Base-by-base conservation (phyloP, 208 protist genomes). In the Eutreptiella sp. region DNA sequence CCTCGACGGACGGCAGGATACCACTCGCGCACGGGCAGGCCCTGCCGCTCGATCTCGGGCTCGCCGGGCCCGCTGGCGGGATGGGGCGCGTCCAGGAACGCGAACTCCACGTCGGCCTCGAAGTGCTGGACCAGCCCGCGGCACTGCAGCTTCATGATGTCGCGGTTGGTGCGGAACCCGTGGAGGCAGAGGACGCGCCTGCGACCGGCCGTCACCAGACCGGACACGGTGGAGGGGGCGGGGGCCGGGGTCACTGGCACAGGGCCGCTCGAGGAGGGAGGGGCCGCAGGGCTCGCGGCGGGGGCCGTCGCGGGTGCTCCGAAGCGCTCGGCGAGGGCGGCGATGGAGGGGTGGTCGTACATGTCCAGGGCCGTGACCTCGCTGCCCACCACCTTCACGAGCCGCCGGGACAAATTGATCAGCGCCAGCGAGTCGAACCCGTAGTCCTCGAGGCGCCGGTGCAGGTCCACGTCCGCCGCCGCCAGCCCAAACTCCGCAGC, bases 351-450 rank as follows among this genome's bases (percentile, higher is more conserved):
- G 24, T 36, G 63, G 36, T 71, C 63, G 34, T 35, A 38, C 29
- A 72, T 36, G 35, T 35, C 38, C 4, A 72, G 47, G n/a, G 62
- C 23, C 35, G 60, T 35, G 29, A 72, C 11, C 23, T 21, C 28
- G 38, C 9, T 39, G 32, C 50, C 41, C 36, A 72, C 48, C 33
- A 66, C 66, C 23, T 47, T 59, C 19, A 59, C 43, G 29, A 72
- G 61, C 36, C 62, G 36, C 29, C 61, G 45, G 11, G 45, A 14
- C 5, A 72, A 32, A 39, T 71, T 31, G 7, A 72, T 38, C 14
- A 52, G 52, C 35, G 62, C 45, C 31, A 72, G 39, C 24, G 66
- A 72, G 45, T 72, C 66, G 35, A 72, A 32, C 16, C 66, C 66
- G 14, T 63, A 32, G 23, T 64, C 39, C 7, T 36, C 32, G 19